Evolutionary conservation across 1,139 yeast genomes (phyloP).

Genomic region (Pichia sp.): DNA sequence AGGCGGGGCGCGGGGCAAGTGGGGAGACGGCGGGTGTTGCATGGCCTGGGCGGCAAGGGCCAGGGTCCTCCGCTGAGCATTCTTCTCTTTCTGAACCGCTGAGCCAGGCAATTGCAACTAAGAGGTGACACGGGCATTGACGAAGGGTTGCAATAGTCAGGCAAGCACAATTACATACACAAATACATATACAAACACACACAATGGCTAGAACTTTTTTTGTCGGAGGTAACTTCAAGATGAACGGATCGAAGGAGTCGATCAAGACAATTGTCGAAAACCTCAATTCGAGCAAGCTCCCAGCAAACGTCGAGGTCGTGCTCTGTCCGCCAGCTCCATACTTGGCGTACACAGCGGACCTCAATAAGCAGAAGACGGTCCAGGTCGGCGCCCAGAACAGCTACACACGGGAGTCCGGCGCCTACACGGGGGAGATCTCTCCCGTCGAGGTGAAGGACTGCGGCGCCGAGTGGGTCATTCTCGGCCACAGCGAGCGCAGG

Average conservation of each 20-base stretch:
- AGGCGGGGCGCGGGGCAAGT: not conserved
- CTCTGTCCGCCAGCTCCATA: conserved; percentile 96
- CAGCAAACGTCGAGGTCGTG: conserved; percentile 80
- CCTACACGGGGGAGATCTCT: conserved; percentile 96
- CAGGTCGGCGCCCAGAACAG: conserved; percentile 88
- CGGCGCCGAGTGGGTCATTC: conserved; percentile 91
- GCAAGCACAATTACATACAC: not conserved
- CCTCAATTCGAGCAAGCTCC: conserved; percentile 74
- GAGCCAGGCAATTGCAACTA: too few relatives aligned
- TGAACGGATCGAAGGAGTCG: conserved; percentile 92
- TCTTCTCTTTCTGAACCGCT: too few relatives aligned
- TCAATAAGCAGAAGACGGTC: conserved; percentile 68
- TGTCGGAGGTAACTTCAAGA: conserved; percentile 98
- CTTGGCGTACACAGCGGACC: conserved; percentile 68
- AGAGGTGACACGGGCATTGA: too few relatives aligned
- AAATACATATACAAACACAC: not conserved
- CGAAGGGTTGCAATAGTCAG: not conserved
- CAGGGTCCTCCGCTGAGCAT: too few relatives aligned
- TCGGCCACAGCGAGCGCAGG: conserved; percentile 99
- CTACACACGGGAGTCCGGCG: conserved; percentile 85
- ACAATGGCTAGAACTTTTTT: conserved; percentile 66
- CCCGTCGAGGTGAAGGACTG: conserved; percentile 85
- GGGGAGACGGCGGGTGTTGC: too few relatives aligned
- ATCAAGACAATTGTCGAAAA: conserved; percentile 77
- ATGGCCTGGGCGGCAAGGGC: too few relatives aligned